Base-by-base conservation (phyloP, 2,329 filamentous ascomycete genomes). In the Ophiocordyceps camponoti-saundersi region DNA sequence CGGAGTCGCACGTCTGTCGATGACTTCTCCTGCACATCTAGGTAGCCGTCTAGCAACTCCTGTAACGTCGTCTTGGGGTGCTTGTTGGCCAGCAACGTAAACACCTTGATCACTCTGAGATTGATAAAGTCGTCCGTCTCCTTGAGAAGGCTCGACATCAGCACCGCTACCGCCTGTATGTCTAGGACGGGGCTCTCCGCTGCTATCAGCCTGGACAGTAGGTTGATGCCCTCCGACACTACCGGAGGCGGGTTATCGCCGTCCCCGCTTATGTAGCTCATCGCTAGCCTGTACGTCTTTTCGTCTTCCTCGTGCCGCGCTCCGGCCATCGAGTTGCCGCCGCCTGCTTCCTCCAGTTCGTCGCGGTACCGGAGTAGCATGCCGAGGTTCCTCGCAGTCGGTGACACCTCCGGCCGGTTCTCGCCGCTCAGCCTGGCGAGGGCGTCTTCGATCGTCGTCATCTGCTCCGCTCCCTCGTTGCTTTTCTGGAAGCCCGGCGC, bases 91-190 rank as follows among this genome's bases (percentile, higher is more conserved):
- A 88, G 61, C 22, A 77, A 72, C 0, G 74, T 72, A 49, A 85
- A 76, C 1, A 80, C 69, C 50, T 77, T 77, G 50, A 87, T 75
- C 16, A 78, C 74, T n/a, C 77, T 72, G 3, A 82, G 65, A 54
- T 83, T 82, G 50, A 86, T 79, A 56, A 81, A 88, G 48, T 84
- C 80, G 48, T 87, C 83, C 6, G 71, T 66, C 44, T 84, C 80
- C 49, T 73, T 70, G 1, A 86, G 65, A 0, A 85, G 67, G 11
- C 73, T 76, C 1, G 78, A 77, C 46, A 86, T 66, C 1, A 85
- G 67, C 6, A 81, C 73, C 1, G 82, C 65, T 3, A 78, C 67
- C 1, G 78, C 72, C 1, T 77, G 76, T n/a, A 86, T 71, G 55
- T 87, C 81, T 16, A 87, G 59, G 11, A 80, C 65, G 0, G 78